A percentile compares a stretch with the other conserved stretches of the same genome.
phyloP scores from a whole-genome alignment of 805 yeast species.

The Nakazawaea anatomiae region DNA sequence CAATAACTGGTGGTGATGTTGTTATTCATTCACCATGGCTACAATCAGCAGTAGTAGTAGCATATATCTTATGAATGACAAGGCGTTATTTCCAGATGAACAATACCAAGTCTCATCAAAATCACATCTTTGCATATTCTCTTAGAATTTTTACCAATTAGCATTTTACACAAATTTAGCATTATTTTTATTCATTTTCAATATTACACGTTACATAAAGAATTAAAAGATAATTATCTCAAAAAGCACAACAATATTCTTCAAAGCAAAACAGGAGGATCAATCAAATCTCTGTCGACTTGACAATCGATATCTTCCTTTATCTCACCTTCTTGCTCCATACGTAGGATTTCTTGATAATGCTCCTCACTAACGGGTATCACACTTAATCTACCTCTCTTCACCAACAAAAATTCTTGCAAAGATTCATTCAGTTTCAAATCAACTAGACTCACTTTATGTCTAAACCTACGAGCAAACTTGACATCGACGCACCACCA shows the following conservation, averaged over 20 bases:
- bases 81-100: too few species aligned
- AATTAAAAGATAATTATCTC: too few species aligned
- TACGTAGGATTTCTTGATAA: conserved; percentile 29
- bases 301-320: conserved; percentile 28
- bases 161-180: not conserved
- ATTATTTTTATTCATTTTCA: not conserved
- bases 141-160: not conserved
- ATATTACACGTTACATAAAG: too few species aligned
- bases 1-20: not conserved
- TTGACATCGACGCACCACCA: conserved; percentile 56
- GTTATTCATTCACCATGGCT: not conserved
- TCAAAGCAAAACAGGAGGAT: too few species aligned
- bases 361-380: conserved; percentile 40
- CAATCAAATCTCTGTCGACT: conserved; percentile 11
- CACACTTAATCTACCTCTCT: conserved; percentile 46
- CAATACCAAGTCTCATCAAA: too few species aligned
- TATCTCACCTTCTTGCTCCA: conserved; percentile 25
- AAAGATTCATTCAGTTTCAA: conserved; percentile 28
- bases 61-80: not conserved
- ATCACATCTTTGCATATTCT: too few species aligned
- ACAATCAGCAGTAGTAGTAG: not conserved
- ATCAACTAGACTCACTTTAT: conserved; percentile 35
- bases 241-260: too few species aligned
- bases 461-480: conserved; percentile 34
- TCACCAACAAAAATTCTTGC: conserved; percentile 36